A percentile compares a stretch with the other conserved stretches of the same genome.
Conservation (phyloP, 148 eudicot species). For the Vaccinium corymbosum region DNA sequence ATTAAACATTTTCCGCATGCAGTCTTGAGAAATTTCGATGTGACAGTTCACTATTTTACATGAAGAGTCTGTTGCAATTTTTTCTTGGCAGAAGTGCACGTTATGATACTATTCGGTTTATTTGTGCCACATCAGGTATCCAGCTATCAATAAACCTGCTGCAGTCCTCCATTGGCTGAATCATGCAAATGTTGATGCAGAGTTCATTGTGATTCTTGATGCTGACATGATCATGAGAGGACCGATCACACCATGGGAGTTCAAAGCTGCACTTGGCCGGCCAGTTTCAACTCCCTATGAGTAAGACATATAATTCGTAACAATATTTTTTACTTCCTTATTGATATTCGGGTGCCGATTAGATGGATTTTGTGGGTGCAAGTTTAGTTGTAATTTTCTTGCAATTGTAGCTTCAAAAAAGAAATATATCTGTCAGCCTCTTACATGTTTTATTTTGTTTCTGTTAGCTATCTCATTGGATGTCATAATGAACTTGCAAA, state of each 20-base stretch:
- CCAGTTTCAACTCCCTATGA: slow-evolving; percentile 95
- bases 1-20: neutral
- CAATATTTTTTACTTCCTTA: neutral
- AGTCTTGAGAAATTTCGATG: neutral
- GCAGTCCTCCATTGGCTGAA: slow-evolving; percentile 89
- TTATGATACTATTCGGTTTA: neutral
- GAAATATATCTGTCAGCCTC: neutral
- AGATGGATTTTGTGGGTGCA: neutral
- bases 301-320: slow-evolving; percentile 37
- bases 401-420: slow-evolving; percentile 6
- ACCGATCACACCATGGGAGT: slow-evolving; percentile 95
- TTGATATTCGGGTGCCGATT: neutral
- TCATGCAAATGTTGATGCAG: slow-evolving; percentile 81
- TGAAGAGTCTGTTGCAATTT: neutral
- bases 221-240: slow-evolving; percentile 99
- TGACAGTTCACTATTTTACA: neutral
- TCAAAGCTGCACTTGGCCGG: slow-evolving; percentile 69
- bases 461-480: slow-evolving; percentile 87
- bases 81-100: neutral
- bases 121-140: slow-evolving; percentile 54
- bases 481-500: slow-evolving; percentile 86
- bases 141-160: slow-evolving; percentile 99
- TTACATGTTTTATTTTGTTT: slow-evolving; percentile 10
- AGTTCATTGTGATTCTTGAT: slow-evolving; percentile 79
- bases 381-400: neutral